phyloP scores from a whole-genome alignment of 768 basidiomycete genomes.

The Suillus hirtellus region DNA sequence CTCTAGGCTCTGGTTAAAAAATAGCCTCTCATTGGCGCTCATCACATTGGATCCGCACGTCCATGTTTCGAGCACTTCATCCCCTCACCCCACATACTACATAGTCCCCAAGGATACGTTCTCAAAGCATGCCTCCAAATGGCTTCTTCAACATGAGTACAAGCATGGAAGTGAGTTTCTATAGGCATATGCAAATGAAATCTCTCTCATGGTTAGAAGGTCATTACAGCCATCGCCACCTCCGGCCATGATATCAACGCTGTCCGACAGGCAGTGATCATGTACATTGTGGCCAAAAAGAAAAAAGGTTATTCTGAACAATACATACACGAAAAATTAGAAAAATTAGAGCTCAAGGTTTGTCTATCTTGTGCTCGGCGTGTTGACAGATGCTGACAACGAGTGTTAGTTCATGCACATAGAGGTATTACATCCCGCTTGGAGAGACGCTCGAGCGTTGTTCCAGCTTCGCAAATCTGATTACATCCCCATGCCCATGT shows the following conservation, averaged over 20 bases:
- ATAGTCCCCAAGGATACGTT: not conserved
- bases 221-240: not conserved
- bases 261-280: not conserved
- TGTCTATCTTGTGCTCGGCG: not conserved
- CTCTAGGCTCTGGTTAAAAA: not conserved
- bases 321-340: not conserved
- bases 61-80: no score
- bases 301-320: not conserved
- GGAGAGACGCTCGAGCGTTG: constrained; percentile 2
- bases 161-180: not conserved
- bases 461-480: constrained; percentile 1
- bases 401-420: not conserved
- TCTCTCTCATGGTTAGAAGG: not conserved
- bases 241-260: not conserved
- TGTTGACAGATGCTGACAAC: not conserved
- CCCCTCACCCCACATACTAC: not conserved
- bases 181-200: not conserved
- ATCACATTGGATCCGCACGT: not conserved
- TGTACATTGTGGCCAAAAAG: constrained; percentile 3
- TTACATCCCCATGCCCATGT: not conserved
- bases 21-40: not conserved
- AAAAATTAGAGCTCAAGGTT: not conserved
- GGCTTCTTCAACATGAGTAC: not conserved
- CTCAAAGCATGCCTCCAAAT: not conserved
- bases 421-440: not conserved